These are phyloP conservation scores for Paramecium tetraurelia DNA, from an alignment of 73 alveolate species.

Conservation along the genomic window DNA sequence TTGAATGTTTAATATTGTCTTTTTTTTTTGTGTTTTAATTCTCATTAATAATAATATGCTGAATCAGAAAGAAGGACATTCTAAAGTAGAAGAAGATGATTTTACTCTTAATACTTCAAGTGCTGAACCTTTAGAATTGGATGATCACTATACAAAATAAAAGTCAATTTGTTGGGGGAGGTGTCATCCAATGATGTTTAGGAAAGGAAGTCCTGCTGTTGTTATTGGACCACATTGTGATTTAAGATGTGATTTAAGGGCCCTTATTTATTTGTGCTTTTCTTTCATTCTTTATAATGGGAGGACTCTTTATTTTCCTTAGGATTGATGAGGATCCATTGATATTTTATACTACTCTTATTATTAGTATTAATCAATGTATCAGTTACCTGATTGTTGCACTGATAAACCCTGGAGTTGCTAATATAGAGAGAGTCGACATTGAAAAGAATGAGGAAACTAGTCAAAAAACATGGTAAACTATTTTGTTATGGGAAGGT, in stretches of 20 bases:
- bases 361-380: neutral
- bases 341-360: neutral
- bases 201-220: slow-evolving; percentile 56
- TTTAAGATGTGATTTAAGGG: neutral
- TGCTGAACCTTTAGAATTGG: slow-evolving; percentile 17
- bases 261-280: slow-evolving; percentile 57
- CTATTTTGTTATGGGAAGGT: neutral
- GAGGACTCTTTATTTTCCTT: slow-evolving; percentile 14
- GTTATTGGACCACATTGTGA: slow-evolving; percentile 71
- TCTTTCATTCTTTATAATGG: neutral
- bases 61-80: neutral
- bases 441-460: neutral
- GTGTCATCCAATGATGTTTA: slow-evolving; percentile 17
- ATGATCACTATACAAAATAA: neutral
- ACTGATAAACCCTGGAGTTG: slow-evolving; percentile 28
- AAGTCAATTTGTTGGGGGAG: slow-evolving; percentile 8
- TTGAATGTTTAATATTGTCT: neutral
- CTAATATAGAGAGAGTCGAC: neutral
- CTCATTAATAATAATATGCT: neutral
- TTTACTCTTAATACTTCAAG: neutral
- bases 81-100: neutral
- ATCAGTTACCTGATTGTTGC: slow-evolving; percentile 15
- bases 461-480: neutral
- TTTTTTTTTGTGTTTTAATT: neutral
- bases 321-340: neutral